Conservation (phyloP, 305 asterid genomes). For the Solanum hybrid region DNA sequence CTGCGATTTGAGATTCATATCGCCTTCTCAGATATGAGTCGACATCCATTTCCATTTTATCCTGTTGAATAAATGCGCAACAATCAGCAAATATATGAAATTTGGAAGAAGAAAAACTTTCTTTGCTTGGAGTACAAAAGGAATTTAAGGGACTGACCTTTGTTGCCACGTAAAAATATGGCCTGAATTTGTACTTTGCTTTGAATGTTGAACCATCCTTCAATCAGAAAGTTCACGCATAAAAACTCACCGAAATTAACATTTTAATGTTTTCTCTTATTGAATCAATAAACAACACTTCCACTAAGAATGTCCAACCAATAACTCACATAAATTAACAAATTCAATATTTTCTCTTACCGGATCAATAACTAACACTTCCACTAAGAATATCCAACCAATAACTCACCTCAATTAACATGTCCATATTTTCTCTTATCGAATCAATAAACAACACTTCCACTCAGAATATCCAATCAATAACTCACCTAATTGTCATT, state of each 20-base stretch:
- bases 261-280: neutral
- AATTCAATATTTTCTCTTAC: neutral
- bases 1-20: slow-evolving; percentile 82
- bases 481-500: neutral
- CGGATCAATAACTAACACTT: neutral
- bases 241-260: slow-evolving; percentile 5
- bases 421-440: neutral
- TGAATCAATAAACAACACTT: neutral
- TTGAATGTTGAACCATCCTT: slow-evolving; percentile 95
- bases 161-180: slow-evolving; percentile 89
- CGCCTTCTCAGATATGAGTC: slow-evolving; percentile 92
- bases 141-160: slow-evolving; percentile 40
- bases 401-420: neutral
- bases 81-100: neutral
- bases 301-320: neutral
- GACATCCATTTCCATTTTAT: slow-evolving; percentile 89
- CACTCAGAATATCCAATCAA: neutral
- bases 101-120: neutral
- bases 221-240: slow-evolving; percentile 15
- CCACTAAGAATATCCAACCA: neutral
- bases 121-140: neutral
- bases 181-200: slow-evolving; percentile 82
- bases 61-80: slow-evolving; percentile 28
- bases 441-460: neutral
- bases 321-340: neutral